Base-by-base conservation (phyloP, 306 rosid genomes). In the Gastrolobium bilobum region DNA sequence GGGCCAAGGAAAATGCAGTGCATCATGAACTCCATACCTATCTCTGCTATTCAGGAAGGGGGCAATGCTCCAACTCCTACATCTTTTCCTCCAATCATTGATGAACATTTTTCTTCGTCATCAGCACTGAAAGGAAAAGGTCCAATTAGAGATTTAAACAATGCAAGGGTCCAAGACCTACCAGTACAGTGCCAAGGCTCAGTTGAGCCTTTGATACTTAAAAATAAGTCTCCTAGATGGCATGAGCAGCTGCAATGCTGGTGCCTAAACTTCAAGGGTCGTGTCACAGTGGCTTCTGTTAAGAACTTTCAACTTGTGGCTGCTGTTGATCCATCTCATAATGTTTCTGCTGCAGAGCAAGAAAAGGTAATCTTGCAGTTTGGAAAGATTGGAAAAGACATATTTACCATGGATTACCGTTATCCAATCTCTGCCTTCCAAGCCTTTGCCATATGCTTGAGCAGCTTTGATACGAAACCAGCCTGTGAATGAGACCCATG, bases 371-470 rank as follows among this genome's bases (percentile, higher is more conserved):
- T 92, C 65, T 73, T 92, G 82, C 94, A 92, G 89, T 92, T 95
- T 78, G 97, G 97, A 10, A 92, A 95, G 85, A 87, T 95, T 9
- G 99, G 96, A 15, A 86, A 89, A 79, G 98, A 95, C 82, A 89
- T 92, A 71, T 92, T 95, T 79, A 89, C 97, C 15, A 87, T 94
- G 97, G 98, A 94, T 86, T 92, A 95, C 68, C 86, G 91, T 10
- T 93, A 95, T 78, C 99, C 99, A 3, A 86, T 95, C 68, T 93
- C 97, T 52, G 90, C 94, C 66, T 95, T 93, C 82, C 99, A 93
- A 80, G 99, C 98, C 42, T 95, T 93, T 13, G 88, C 91, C 0
- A 78, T 95, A 78, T 91, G 99, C 88, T 83, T 95, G 84, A 94
- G 97, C 84, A 94, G 93, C 89, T 95, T 91, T 67, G 97, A 91